Evolutionary conservation across 2,329 filamentous ascomycete genomes (phyloP), one percentile per base, ranked within the genome.

Genomic region (Leptoxyphium fumago): DNA sequence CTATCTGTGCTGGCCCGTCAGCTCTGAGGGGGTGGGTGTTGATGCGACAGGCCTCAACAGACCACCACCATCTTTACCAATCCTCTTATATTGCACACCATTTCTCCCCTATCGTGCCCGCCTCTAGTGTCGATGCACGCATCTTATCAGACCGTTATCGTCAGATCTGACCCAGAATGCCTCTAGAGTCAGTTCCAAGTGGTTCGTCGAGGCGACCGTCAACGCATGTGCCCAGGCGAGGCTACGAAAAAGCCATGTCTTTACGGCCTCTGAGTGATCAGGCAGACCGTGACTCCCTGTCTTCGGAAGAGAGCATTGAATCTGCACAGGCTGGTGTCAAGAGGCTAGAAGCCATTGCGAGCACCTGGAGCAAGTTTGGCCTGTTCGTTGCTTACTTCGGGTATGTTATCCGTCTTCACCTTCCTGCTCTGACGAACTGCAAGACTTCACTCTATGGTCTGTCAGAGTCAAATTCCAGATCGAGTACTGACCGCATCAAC

Each of bases 381-480:
- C 58, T 73, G 30, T 62, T 67, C 46, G 51, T 68, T 34, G 69
- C 70, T 41, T 73, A 73, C 55, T 53, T 66, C 38, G 61, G 63
- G 55, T 62, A 49, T 32, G 52, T 46, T 40, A 26, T 26, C 21
- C 7, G 21, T 26, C 21, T 26, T 26, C n/a, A 26, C 7, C 7
- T 4, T 26, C 21, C 21, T 26, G 21, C 21, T 26, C 21, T 26
- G 21, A 26, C 7, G 4, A 7, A 26, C 21, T 26, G 21, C 21
- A 26, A 7, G 7, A 26, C 7, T 26, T 7, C 7, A 26, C 21
- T 26, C 21, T 26, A 7, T 26, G 3, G 21, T 26, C 21, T 26
- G 21, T 26, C 21, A 26, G 21, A 26, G 21, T 26, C 21, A 26
- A 26, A 26, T 26, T 26, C 7, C 21, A 21, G 14, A 17, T 14